Evolutionary conservation across 352 stramenopile genomes (phyloP).

Genomic region (Pythium chondricola): DNA sequence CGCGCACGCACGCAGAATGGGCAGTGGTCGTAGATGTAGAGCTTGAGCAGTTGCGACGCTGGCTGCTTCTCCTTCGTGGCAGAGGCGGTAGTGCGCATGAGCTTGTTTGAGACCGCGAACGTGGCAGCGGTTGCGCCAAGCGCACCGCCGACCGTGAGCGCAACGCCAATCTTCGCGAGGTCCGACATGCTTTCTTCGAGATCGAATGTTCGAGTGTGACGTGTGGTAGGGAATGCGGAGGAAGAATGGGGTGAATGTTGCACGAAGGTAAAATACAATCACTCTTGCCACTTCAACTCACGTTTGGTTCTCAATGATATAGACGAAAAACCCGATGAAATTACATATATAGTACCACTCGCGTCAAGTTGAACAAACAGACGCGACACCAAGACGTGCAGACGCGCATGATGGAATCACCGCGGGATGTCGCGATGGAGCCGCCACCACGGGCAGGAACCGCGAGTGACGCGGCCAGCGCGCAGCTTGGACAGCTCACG

Average conservation of each 20-base stretch:
- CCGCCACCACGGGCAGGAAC: neutral
- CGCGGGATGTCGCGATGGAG: neutral
- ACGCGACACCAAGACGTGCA: too few species aligned
- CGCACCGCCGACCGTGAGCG: conserved; percentile 38
- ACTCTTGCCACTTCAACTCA: conserved; percentile 12
- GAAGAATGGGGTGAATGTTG: conserved; percentile 1
- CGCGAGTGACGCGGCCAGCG: neutral
- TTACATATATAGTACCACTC: too few species aligned
- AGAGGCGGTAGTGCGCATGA: conserved; percentile 2
- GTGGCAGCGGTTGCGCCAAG: conserved; percentile 32
- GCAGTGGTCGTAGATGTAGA: conserved; percentile 60
- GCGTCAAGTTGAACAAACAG: too few species aligned
- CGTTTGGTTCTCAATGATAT: conserved; percentile 3
- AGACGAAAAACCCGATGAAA: too few species aligned
- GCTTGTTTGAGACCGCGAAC: conserved; percentile 12
- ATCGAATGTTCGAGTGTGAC: conserved; percentile 11
- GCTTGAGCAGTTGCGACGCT: too few species aligned
- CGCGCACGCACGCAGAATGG: conserved; percentile 47
- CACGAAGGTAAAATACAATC: conserved; percentile 2
- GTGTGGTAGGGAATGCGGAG: conserved; percentile 3
- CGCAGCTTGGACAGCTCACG: conserved; percentile 24
- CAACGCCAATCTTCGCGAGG: conserved; percentile 36
- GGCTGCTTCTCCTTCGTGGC: neutral
- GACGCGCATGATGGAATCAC: neutral
- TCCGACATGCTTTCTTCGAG: conserved; percentile 26